Evolutionary conservation across 2,329 filamentous ascomycete species (phyloP).

Genomic region (Apiospora aurea): DNA sequence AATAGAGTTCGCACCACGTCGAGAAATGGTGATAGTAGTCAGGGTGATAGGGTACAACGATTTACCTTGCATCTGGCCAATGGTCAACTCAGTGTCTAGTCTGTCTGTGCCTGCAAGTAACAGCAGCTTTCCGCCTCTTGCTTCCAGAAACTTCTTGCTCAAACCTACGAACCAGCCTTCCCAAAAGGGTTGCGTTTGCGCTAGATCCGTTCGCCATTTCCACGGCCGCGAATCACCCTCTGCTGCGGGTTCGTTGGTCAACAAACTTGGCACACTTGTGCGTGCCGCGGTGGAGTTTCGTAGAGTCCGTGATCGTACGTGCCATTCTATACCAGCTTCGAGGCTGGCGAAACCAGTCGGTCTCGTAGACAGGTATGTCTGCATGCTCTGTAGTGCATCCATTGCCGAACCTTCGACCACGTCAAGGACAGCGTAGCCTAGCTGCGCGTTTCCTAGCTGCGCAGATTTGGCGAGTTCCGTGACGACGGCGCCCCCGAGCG

Average conservation of each 20-base stretch:
- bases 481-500: constrained; percentile 88
- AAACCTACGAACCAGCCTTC: constrained; percentile 91
- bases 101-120: constrained; percentile 43
- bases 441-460: constrained; percentile 69
- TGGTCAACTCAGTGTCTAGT: constrained; percentile 45
- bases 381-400: constrained; percentile 93
- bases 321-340: constrained; percentile 89
- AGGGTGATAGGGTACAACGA: constrained; percentile 25
- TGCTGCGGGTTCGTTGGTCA: constrained; percentile 49
- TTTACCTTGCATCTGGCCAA: constrained; percentile 46
- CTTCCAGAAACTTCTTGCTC: constrained; percentile 85
- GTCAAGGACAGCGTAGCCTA: constrained; percentile 91
- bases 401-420: constrained; percentile 97
- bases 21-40: neutral
- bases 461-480: constrained; percentile 79
- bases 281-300: constrained; percentile 84
- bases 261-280: constrained; percentile 83
- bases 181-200: constrained; percentile 88
- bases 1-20: neutral
- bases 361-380: constrained; percentile 84
- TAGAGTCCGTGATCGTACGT: constrained; percentile 86
- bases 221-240: constrained; percentile 59
- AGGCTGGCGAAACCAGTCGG: constrained; percentile 81
- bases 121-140: constrained; percentile 63
- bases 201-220: constrained; percentile 87